phyloP scores from a whole-genome alignment of 140 eudicot genomes.

The Cichorium intybus region DNA sequence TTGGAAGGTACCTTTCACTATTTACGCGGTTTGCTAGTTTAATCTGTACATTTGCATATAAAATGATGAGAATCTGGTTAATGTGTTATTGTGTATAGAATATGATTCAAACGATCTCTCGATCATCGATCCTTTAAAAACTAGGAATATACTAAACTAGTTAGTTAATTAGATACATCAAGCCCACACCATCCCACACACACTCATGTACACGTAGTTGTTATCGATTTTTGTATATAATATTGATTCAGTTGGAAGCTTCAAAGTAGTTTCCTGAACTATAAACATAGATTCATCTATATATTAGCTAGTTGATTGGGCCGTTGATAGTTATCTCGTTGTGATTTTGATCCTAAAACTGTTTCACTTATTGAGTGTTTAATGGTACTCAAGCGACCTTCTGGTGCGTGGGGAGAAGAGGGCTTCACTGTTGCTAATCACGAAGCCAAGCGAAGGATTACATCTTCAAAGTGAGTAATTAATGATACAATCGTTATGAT shows the following conservation, averaged over 20 bases:
- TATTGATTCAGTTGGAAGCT: slow-evolving; percentile 34
- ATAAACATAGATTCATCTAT: slow-evolving; percentile 10
- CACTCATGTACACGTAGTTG: slow-evolving; percentile 17
- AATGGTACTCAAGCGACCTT: slow-evolving; percentile 51
- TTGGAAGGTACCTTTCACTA: slow-evolving; percentile 18
- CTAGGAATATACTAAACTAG: slow-evolving; percentile 5
- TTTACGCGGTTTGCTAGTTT: slow-evolving; percentile 30
- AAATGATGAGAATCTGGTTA: not conserved
- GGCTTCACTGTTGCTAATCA: slow-evolving; percentile 30
- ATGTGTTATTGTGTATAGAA: not conserved
- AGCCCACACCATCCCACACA: slow-evolving; percentile 10
- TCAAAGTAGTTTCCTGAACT: slow-evolving; percentile 35
- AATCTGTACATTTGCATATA: not conserved
- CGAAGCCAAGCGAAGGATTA: slow-evolving; percentile 40
- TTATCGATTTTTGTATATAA: not conserved
- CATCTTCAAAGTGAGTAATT: slow-evolving; percentile 40
- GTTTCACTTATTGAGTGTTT: slow-evolving; percentile 2
- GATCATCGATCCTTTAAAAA: not conserved
- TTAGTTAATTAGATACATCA: not conserved
- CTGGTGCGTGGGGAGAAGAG: slow-evolving; percentile 33
- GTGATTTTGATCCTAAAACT: not conserved
- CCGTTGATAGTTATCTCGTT: slow-evolving; percentile 17
- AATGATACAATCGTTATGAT: not conserved
- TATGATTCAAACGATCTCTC: not conserved
- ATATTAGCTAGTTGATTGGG: slow-evolving; percentile 10